These are phyloP conservation scores for Mucuna pruriens DNA, from an alignment of 306 rosid species.

Conservation along the genomic window DNA sequence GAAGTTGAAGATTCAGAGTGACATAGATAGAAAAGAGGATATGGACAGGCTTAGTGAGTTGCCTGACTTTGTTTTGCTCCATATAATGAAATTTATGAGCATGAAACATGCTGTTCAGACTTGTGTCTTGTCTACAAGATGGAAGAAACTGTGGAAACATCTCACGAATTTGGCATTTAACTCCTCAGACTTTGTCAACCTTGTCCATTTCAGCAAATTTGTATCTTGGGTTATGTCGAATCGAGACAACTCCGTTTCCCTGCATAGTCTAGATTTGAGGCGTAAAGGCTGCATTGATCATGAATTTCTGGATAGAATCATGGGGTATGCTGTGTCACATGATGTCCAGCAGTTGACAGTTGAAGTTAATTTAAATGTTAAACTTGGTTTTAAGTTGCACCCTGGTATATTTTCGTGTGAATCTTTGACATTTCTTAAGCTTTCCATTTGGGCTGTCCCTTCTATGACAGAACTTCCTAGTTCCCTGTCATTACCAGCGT, in stretches of 20 bases:
- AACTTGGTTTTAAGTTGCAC: not conserved
- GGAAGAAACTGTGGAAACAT: conserved; percentile 32
- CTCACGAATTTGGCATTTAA: not conserved
- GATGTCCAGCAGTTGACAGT: conserved; percentile 13
- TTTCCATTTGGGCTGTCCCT: conserved; percentile 1
- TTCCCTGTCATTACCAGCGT: conserved; percentile 15
- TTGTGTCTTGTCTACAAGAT: conserved; percentile 24
- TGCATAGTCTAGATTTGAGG: conserved; percentile 21
- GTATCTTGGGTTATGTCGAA: not conserved
- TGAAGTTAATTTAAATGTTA: not conserved
- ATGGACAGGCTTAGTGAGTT: conserved; percentile 34
- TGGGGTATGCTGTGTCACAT: conserved; percentile 17
- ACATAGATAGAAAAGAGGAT: not conserved
- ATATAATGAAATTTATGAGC: conserved; percentile 35
- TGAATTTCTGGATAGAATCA: not conserved
- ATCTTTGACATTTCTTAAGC: conserved; percentile 34
- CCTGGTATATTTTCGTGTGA: conserved; percentile 2
- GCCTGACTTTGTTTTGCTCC: conserved; percentile 33
- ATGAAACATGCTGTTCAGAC: conserved; percentile 35
- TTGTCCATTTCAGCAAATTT: not conserved
- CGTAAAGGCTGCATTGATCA: not conserved
- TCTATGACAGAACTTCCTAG: conserved; percentile 10
- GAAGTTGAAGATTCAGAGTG: conserved; percentile 15
- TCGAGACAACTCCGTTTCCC: not conserved
- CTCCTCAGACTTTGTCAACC: not conserved